These are phyloP conservation scores for Entoloma clypeatum DNA, from an alignment of 1,284 basidiomycete genomes.

Conservation along the genomic window DNA sequence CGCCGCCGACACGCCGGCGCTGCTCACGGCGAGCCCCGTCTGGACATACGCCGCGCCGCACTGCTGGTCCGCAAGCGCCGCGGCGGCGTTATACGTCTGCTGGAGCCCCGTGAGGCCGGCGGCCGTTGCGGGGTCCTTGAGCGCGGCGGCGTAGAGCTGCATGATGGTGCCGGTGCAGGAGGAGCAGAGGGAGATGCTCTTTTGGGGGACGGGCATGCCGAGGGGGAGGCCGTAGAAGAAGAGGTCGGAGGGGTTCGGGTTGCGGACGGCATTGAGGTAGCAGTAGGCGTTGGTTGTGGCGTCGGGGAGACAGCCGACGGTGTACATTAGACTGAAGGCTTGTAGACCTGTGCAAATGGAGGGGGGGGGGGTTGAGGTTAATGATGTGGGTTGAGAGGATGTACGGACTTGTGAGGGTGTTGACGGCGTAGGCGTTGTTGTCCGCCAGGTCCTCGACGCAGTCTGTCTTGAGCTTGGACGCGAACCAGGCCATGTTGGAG, in stretches of 20 bases:
- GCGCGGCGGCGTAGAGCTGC: conserved; percentile 41
- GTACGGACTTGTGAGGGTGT: conserved; percentile 50
- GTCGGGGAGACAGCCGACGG: conserved; percentile 53
- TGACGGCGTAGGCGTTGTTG: conserved; percentile 45
- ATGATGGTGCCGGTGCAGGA: conserved; percentile 56
- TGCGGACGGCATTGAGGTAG: conserved; percentile 58
- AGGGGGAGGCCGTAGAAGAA: conserved; percentile 66
- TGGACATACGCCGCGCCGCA: conserved; percentile 30
- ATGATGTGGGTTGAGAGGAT: conserved; percentile 3
- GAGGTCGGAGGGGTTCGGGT: conserved; percentile 52
- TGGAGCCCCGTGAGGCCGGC: conserved; percentile 24
- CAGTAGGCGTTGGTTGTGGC: conserved; percentile 60
- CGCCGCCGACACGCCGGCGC: background rate
- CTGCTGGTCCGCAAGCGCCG: conserved; percentile 24
- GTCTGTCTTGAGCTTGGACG: conserved; percentile 38
- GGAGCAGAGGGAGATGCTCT: conserved; percentile 49
- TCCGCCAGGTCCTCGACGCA: conserved; percentile 54
- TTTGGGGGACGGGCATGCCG: conserved; percentile 46
- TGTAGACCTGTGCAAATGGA: conserved; percentile 42
- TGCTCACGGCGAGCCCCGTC: conserved; percentile 13
- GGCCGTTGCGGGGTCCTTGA: conserved; percentile 29
- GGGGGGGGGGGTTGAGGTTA: background rate
- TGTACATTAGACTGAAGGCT: conserved; percentile 55
- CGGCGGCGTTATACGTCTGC: conserved; percentile 28
- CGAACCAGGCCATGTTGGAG: conserved; percentile 61